Percentiles rank a stretch among this genome's conserved stretches.
Evolutionary conservation across 345 rosid species (phyloP).

Genomic region (Psidium guajava): DNA sequence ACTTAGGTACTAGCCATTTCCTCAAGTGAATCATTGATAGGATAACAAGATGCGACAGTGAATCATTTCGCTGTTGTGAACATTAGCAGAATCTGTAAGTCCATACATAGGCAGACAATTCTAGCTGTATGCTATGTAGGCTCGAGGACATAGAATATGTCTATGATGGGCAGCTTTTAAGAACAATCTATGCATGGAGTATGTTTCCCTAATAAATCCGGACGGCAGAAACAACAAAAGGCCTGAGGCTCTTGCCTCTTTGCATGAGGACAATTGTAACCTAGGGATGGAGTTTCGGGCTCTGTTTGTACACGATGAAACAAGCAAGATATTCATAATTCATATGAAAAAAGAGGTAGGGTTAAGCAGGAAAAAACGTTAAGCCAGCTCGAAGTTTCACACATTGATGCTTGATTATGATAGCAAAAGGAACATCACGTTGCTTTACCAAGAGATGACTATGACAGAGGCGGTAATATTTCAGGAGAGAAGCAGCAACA

Average conservation of each 20-base stretch:
- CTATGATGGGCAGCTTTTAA: neutral
- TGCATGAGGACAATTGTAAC: neutral
- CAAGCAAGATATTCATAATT: neutral
- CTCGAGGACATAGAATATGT: neutral
- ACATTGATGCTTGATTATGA: neutral
- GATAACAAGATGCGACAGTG: neutral
- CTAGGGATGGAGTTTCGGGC: neutral
- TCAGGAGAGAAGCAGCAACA: constrained; percentile 28
- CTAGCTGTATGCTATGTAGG: neutral
- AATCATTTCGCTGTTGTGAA: neutral
- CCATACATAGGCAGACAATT: neutral
- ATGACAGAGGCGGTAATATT: neutral
- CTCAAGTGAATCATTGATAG: neutral
- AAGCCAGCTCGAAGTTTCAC: neutral
- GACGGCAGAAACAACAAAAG: neutral
- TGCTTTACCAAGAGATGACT: neutral
- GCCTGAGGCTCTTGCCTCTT: neutral
- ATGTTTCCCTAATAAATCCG: neutral
- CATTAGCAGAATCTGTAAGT: neutral
- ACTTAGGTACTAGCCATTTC: constrained; percentile 24
- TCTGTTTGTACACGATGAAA: neutral
- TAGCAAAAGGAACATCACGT: neutral
- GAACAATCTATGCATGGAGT: neutral
- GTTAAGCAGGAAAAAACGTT: neutral
- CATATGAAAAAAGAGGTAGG: neutral